Percentiles rank a stretch among this genome's conserved stretches.
Evolutionary conservation across 2,329 filamentous ascomycete genomes (phyloP).

Genomic region (Nannizzia gypsea): DNA sequence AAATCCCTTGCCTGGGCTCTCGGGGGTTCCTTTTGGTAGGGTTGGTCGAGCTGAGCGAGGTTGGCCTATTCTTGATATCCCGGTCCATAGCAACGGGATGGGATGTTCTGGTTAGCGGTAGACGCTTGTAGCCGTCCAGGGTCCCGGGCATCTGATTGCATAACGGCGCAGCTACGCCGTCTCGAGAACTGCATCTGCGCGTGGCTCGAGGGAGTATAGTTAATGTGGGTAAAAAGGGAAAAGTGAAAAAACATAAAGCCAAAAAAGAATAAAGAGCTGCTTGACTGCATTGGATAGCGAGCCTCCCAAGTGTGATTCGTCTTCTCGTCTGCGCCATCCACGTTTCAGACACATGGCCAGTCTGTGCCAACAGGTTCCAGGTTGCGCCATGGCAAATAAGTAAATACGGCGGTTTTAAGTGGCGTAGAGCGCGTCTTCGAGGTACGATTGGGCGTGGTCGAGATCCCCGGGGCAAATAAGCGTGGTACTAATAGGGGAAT

Average conservation of each 20-base stretch:
- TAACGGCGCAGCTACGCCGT: not conserved
- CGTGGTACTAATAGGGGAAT: not conserved
- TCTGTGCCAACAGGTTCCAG: conserved; percentile 2
- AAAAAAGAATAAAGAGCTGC: not conserved
- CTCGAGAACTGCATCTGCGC: not conserved
- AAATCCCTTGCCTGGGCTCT: not conserved
- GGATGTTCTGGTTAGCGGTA: not conserved
- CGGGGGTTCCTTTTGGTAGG: not conserved
- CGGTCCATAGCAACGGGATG: not conserved
- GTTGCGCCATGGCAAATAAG: not conserved
- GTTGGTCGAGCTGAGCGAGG: not conserved
- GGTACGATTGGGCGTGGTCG: not conserved
- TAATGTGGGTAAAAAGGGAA: not conserved
- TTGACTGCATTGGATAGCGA: not conserved
- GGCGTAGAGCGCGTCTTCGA: not conserved
- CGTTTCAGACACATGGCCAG: conserved; percentile 3
- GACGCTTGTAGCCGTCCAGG: not conserved
- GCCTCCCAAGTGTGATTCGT: not conserved
- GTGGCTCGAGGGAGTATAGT: not conserved
- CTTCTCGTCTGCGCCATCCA: conserved; percentile 1
- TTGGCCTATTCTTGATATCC: not conserved
- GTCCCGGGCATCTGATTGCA: not conserved
- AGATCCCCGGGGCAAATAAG: not conserved
- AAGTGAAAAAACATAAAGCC: not conserved
- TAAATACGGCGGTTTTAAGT: not conserved